These are phyloP conservation scores for Entrophospora sp. DNA, from an alignment of 192 early-diverging fungal genomes.

Conservation along the genomic window DNA sequence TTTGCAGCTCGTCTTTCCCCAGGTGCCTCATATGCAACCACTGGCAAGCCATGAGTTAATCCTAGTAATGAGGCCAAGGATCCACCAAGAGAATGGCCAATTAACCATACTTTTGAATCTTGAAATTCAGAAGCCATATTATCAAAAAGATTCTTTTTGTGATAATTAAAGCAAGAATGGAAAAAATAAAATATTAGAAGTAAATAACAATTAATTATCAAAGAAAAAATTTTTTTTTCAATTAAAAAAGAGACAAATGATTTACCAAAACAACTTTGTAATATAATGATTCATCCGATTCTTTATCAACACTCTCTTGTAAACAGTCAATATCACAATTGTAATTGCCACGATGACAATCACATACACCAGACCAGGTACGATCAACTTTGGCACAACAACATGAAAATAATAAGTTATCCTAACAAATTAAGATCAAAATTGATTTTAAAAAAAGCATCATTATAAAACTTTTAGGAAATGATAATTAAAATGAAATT, in stretches of 20 bases:
- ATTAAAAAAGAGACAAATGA: no score
- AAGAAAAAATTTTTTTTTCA: no score
- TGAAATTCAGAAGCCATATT: constrained; percentile 60
- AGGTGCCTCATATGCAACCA: constrained; percentile 74
- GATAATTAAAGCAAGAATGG: constrained; percentile 20
- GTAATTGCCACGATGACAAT: constrained; percentile 56
- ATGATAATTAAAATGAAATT: not conserved
- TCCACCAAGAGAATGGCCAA: constrained; percentile 85
- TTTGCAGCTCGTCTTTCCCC: constrained; percentile 71
- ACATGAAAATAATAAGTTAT: constrained; percentile 93
- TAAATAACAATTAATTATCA: not conserved
- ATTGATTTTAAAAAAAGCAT: not conserved
- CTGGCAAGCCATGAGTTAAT: constrained; percentile 76
- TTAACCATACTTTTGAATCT: constrained; percentile 60
- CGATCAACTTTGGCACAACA: constrained; percentile 84
- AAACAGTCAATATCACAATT: constrained; percentile 56
- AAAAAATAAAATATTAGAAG: constrained; percentile 26
- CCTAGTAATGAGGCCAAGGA: constrained; percentile 66
- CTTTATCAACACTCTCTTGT: constrained; percentile 49
- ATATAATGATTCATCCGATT: constrained; percentile 62
- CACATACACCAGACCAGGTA: constrained; percentile 77
- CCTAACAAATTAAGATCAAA: constrained; percentile 33
- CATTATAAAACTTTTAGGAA: not conserved
- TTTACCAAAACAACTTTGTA: constrained; percentile 54
- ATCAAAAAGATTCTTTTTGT: constrained; percentile 62